Evolutionary conservation across 345 rosid species (phyloP), one percentile per base, ranked within the genome.

Genomic region (Brassica incana): DNA sequence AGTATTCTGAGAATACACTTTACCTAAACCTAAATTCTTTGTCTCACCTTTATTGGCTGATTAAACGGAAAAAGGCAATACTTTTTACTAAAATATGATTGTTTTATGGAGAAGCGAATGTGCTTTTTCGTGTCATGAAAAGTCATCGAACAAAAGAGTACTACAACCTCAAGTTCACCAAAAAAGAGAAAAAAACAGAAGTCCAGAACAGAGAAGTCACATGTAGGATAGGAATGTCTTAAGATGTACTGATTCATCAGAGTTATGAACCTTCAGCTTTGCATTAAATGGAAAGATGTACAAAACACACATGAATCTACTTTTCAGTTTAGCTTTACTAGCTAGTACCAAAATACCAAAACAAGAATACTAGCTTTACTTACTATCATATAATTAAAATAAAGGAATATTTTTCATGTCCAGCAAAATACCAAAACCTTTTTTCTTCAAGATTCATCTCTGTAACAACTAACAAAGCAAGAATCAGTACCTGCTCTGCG

Each of bases 401-500:
- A 10, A 40, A 61, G 6, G 11, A 36, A 16, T 8, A 70, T 5
- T 15, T 1, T 67, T 14, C n/a, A 43, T 18, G 52, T 48, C 48
- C 62, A 69, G n/a, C 4, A 8, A 38, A 40, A 69, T 43, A 18
- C 29, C 63, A 29, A 18, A 77, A 71, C 15, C 10, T 8, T 23
- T 4, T 5, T 3, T 3, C 0, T 6, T 48, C 6, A 9, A 52
- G 8, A 63, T 63, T 9, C 5, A 48, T 50, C 14, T 62, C 11
- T 63, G n/a, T 29, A 38, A 71, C 16, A 67, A 79, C 63, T 29
- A 65, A 71, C 8, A 67, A 79, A 63, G 5, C 6, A 71, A 65
- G 32, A 75, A 65, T 56, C 58, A 23, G 52, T 85, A 93, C 97
- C 95, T 93, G 77, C 43, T 83, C 89, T 35, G 80, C 29, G 3